phyloP scores from a whole-genome alignment of 208 protist species.

The Leishmania mexicana region DNA sequence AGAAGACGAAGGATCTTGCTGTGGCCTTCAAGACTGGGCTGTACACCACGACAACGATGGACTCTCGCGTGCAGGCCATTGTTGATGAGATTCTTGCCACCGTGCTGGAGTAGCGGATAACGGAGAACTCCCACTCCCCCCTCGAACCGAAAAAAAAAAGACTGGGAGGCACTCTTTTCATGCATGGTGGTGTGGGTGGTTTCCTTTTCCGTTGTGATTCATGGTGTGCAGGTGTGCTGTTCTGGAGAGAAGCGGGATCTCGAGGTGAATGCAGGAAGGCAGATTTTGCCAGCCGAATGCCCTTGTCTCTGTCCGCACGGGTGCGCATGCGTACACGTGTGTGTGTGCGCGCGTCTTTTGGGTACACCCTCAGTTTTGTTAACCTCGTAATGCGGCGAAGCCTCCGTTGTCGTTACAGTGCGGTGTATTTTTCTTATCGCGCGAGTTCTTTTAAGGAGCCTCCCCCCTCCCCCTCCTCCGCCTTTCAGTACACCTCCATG shows the following conservation, averaged over 20 bases:
- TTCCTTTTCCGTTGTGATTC: neutral
- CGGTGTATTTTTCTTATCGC: neutral
- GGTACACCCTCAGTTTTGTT: neutral
- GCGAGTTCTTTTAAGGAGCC: neutral
- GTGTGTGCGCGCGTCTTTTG: neutral
- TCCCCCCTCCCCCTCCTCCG: neutral
- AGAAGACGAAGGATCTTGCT: constrained; percentile 34
- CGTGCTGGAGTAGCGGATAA: constrained; percentile 2
- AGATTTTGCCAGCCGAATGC: neutral
- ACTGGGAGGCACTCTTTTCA: neutral
- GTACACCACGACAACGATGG: constrained; percentile 31
- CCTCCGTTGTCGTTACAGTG: neutral
- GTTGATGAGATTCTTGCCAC: constrained; percentile 52
- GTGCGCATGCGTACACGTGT: neutral
- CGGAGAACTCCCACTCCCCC: neutral
- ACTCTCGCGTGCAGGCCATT: constrained; percentile 52
- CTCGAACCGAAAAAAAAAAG: neutral
- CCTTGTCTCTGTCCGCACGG: neutral
- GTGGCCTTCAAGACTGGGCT: constrained; percentile 48
- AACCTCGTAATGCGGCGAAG: constrained; percentile 4
- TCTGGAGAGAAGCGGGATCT: neutral
- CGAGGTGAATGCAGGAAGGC: neutral
- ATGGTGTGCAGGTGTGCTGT: neutral
- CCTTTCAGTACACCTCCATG: neutral
- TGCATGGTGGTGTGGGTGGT: neutral